These are phyloP conservation scores for Cryptomeria japonica DNA, from an alignment of 75 land plant species.

Conservation along the genomic window DNA sequence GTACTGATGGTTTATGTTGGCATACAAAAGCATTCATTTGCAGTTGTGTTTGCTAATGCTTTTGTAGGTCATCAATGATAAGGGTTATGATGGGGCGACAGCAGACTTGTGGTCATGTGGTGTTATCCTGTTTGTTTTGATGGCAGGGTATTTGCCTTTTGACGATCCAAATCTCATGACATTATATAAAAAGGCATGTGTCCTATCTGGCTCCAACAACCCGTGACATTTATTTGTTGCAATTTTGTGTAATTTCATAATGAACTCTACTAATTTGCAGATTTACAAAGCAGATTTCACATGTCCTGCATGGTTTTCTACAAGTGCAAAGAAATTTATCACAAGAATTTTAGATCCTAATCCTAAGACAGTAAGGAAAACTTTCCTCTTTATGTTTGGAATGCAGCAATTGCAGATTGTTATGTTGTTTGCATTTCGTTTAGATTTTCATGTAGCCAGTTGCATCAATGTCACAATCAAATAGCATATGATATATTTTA, in stretches of 20 bases:
- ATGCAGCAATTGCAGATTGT: background rate
- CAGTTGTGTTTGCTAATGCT: background rate
- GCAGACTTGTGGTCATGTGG: slow-evolving; percentile 94
- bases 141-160: slow-evolving; percentile 88
- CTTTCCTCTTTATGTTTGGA: background rate
- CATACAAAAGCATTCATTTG: background rate
- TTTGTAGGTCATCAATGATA: slow-evolving; percentile 67
- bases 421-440: background rate
- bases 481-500: background rate
- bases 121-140: slow-evolving; percentile 76
- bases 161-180: slow-evolving; percentile 68
- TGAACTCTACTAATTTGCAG: slow-evolving; percentile 29
- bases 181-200: slow-evolving; percentile 66
- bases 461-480: background rate
- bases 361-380: slow-evolving; percentile 44
- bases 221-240: background rate
- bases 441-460: background rate
- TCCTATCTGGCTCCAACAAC: background rate
- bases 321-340: slow-evolving; percentile 47
- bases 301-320: slow-evolving; percentile 63
- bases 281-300: slow-evolving; percentile 56
- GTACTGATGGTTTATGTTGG: background rate
- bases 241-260: background rate
- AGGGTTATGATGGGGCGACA: slow-evolving; percentile 83
- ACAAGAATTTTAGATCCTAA: slow-evolving; percentile 56